Base-by-base conservation (phyloP, 176 grass and related monocot species). In the Oryza nivara region DNA sequence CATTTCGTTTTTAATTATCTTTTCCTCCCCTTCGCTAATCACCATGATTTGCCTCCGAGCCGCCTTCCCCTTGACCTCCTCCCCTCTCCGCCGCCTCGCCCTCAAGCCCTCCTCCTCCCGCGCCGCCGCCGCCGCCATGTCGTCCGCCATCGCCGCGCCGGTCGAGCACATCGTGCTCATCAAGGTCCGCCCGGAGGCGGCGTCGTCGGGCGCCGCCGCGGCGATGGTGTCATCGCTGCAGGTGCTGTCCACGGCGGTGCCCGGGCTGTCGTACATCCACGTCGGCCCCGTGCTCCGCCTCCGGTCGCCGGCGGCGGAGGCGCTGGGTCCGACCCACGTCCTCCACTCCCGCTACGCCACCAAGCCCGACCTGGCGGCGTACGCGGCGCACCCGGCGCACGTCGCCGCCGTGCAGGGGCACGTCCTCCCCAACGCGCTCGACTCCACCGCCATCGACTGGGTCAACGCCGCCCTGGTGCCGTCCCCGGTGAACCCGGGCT, bases 121-220 rank as follows among this genome's bases (percentile, higher is more conserved):
- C 38, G 38, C 38, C 38, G 38, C 77, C 72, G 11, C n/a, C 26
- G 82, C 38, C 78, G 77, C 80, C 61, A 83, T 80, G 68, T 76
- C 82, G 20, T 77, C 83, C 9, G 43, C 86, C 12, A 36, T 77
- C 16, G 45, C 80, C 6, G 47, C 75, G 9, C 84, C 91, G 28
- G 46, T 99, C 73, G 93, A 99, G 92, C 96, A 98, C 79, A 74
- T 95, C 56, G 95, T 98, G 81, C 96, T 98, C 91, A 75, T 98
- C 96, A 95, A 95, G 91, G 71, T 88, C 47, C 87, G 91, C 46
- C 84, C 92, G 32, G 84, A 84, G 68, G 43, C 85, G 3, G 87
- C 64, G 3, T 11, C 83, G 16, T 93, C 91, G 40, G 88, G 87
- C 86, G 80, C 93, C 22, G 36, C 85, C 26, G 86, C 89, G 4